Conservation (phyloP, 345 rosid species). For the Moricandia moricandioides region DNA sequence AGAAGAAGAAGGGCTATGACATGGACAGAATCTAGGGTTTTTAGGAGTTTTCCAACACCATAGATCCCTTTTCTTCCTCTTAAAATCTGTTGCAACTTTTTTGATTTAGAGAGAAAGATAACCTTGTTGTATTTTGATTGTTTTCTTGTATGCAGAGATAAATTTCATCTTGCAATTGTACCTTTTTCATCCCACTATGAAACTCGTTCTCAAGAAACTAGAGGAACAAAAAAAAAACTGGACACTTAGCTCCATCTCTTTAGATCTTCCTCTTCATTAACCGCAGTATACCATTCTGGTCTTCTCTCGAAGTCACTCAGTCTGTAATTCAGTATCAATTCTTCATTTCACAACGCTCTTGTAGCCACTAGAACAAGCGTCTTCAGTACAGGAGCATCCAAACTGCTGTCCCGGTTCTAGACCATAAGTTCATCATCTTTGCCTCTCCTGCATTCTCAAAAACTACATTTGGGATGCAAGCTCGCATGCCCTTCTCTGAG, state of each 20-base stretch:
- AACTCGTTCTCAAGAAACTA: neutral
- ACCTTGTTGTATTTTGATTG: conserved; percentile 20
- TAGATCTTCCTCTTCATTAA: conserved; percentile 76
- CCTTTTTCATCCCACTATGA: neutral
- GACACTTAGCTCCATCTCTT: conserved; percentile 59
- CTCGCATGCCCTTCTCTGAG: conserved; percentile 57
- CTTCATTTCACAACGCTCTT: conserved; percentile 61
- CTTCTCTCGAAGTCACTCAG: conserved; percentile 58
- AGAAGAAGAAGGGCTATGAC: conserved; percentile 20
- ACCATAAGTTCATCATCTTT: conserved; percentile 72
- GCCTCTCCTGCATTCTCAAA: conserved; percentile 17
- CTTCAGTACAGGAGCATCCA: conserved; percentile 46
- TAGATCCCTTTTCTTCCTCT: conserved; percentile 1
- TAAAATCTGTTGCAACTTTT: conserved; percentile 35
- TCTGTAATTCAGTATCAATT: conserved; percentile 71
- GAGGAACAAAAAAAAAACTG: neutral
- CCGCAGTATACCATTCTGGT: conserved; percentile 70
- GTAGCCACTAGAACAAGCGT: conserved; percentile 81
- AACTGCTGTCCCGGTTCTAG: conserved; percentile 39
- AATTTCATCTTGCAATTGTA: conserved; percentile 7
- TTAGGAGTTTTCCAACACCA: conserved; percentile 26
- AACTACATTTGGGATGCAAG: conserved; percentile 63
- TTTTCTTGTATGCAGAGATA: conserved; percentile 29
- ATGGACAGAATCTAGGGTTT: conserved; percentile 20
- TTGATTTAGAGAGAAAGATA: conserved; percentile 34